A percentile compares a stretch with the other conserved stretches of the same genome.
Evolutionary conservation across 2,329 filamentous ascomycete genomes (phyloP).

Genomic region (Chaetomium strumarium): DNA sequence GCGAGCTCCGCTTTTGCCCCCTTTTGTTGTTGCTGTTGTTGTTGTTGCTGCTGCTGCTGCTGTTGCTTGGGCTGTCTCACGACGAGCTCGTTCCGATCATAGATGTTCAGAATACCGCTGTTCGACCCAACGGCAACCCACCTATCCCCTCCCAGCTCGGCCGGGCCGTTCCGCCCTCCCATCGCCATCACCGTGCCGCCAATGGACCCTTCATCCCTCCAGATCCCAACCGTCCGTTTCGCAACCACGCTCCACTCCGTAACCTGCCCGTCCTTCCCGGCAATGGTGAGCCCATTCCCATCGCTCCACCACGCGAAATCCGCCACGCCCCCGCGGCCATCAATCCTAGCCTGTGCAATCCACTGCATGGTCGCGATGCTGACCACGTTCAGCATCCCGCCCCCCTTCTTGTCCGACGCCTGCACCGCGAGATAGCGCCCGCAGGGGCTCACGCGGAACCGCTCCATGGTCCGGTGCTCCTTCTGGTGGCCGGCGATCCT

Average conservation of each 20-base stretch:
- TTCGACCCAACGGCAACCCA: slow-evolving; percentile 87
- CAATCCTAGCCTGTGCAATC: slow-evolving; percentile 74
- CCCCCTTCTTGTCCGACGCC: slow-evolving; percentile 74
- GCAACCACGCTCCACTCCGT: slow-evolving; percentile 76
- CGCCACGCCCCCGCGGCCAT: slow-evolving; percentile 75
- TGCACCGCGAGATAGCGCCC: slow-evolving; percentile 80
- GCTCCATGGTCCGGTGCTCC: slow-evolving; percentile 87
- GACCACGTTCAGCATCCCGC: slow-evolving; percentile 81
- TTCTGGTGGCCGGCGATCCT: slow-evolving; percentile 68
- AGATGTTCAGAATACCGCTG: slow-evolving; percentile 87
- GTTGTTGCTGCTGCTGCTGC: slow-evolving; percentile 2
- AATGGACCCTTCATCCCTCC: slow-evolving; percentile 85
- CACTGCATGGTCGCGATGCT: slow-evolving; percentile 78
- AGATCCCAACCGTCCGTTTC: slow-evolving; percentile 68
- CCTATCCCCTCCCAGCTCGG: slow-evolving; percentile 65
- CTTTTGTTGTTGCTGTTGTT: neutral
- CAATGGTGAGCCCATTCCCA: slow-evolving; percentile 73
- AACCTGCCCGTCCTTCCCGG: slow-evolving; percentile 81
- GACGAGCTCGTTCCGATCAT: slow-evolving; percentile 69
- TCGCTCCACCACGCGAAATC: slow-evolving; percentile 93
- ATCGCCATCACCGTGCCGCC: slow-evolving; percentile 77
- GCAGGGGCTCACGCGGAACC: slow-evolving; percentile 80
- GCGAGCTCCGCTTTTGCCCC: neutral
- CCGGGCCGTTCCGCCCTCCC: slow-evolving; percentile 61
- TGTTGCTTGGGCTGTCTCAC: slow-evolving; percentile 21